A percentile compares a stretch with the other conserved stretches of the same genome.
Conservation (phyloP, 176 grass and related monocot genomes). For the Secale cereale region DNA sequence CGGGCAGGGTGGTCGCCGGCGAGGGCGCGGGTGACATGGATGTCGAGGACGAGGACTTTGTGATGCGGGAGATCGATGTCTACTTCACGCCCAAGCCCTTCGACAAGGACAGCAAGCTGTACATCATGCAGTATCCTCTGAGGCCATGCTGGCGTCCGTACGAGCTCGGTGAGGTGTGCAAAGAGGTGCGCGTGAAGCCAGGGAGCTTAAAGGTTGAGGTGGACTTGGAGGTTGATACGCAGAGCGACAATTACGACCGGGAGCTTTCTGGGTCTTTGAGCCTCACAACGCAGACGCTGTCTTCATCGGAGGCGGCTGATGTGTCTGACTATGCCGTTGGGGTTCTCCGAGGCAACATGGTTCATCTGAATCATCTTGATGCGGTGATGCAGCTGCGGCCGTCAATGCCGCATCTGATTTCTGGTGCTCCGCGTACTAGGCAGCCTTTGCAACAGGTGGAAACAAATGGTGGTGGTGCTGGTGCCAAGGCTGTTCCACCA, state of each 20-base stretch:
- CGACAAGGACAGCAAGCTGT: constrained; percentile 74
- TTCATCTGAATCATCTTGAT: constrained; percentile 87
- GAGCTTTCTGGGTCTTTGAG: constrained; percentile 33
- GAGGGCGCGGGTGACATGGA: constrained; percentile 1
- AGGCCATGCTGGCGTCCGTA: constrained; percentile 89
- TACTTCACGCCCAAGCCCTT: constrained; percentile 60
- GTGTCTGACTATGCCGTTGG: constrained; percentile 74
- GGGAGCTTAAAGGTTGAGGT: constrained; percentile 67
- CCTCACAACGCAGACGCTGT: constrained; percentile 77
- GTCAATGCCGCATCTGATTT: constrained; percentile 45
- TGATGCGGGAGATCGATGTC: constrained; percentile 83
- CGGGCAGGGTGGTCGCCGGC: background rate
- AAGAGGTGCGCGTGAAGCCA: constrained; percentile 82
- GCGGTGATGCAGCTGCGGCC: constrained; percentile 69
- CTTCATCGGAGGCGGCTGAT: constrained; percentile 54
- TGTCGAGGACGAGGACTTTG: constrained; percentile 42
- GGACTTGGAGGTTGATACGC: constrained; percentile 57
- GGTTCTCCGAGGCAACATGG: constrained; percentile 62
- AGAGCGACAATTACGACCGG: constrained; percentile 69
- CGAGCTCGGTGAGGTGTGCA: constrained; percentile 67
- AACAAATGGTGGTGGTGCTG: constrained; percentile 4
- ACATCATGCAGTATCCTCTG: constrained; percentile 83
- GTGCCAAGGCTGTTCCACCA: constrained; percentile 8
- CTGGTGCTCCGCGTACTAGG: constrained; percentile 30
- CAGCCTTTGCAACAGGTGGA: constrained; percentile 36